Evolutionary conservation across 208 protist genomes (phyloP), one percentile per base, ranked within the genome.

Genomic region (Perkinsela sp.): DNA sequence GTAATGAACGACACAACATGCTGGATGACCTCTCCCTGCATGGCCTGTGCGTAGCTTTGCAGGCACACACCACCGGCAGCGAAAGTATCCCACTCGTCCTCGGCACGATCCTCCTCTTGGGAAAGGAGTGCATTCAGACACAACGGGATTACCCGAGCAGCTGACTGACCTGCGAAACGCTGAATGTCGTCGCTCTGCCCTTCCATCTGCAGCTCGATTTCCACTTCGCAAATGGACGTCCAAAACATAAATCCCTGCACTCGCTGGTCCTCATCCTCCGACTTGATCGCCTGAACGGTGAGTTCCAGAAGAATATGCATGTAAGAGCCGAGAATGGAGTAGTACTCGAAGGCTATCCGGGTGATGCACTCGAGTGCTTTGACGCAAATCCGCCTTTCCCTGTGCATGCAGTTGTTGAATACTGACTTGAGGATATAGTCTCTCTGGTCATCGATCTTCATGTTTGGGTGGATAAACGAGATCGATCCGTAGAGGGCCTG

Each of bases 241-340:
- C 95, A 98, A 77, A 98, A 97, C 70, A 94, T 90, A 69, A 97
- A 85, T 1, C 92, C 94, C 80, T 96, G 93, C 70, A 95, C 79
- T 28, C 74, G 83, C 1, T 95, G 89, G 30, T 70, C 40, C 72
- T 96, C 93, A 31, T 85, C 78, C 71, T 95, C 90, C 31, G 80
- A 77, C 72, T 87, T 77, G 70, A 96, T 95, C 30, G 86, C 81
- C 30, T 74, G 76, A 1, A 82, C 79, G 13, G 95, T 96, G 48
- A 96, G 85, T 67, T 81, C 68, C 71, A 90, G 84, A 28, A 90
- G 75, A 29, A 70, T 70, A 66, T 80, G 72, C 73, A 97, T 96
- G 81, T 96, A 96, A 30, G 77, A 70, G 22, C 78, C 75, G 66
- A 97, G 74, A n/a, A 83, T 87, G 28, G 77, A 74, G 81, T 97